Conservation (phyloP, 225 moss, liverwort and hornwort genomes). For the Sphagnum contortum region DNA sequence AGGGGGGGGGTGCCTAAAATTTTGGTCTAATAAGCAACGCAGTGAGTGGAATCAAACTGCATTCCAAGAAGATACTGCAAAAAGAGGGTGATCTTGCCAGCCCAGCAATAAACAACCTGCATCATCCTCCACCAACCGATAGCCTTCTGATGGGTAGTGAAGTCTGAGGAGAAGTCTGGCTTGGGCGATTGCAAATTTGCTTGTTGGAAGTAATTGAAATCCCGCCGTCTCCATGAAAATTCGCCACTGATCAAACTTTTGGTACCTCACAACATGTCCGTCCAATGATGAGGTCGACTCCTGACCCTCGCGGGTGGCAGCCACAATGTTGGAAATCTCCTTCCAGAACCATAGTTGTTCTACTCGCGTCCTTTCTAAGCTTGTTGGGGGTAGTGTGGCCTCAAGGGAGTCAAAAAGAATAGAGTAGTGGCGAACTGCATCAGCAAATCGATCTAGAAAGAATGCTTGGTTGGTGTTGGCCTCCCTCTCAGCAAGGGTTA, state of each 20-base stretch:
- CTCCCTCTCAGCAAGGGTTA: slow-evolving; percentile 44
- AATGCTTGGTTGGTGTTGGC: slow-evolving; percentile 33
- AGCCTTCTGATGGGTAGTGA: slow-evolving; percentile 93
- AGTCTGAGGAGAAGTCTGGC: slow-evolving; percentile 74
- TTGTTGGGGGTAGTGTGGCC: slow-evolving; percentile 40
- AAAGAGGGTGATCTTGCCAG: slow-evolving; percentile 84
- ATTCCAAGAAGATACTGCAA: slow-evolving; percentile 88
- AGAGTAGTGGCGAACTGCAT: slow-evolving; percentile 32
- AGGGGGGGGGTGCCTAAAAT: no score
- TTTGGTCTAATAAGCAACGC: no score
- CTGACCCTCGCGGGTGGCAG: slow-evolving; percentile 33
- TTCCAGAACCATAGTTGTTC: slow-evolving; percentile 43
- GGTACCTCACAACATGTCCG: slow-evolving; percentile 16
- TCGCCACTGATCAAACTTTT: slow-evolving; percentile 57
- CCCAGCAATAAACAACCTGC: slow-evolving; percentile 63
- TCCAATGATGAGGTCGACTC: no score
- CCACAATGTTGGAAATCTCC: slow-evolving; percentile 48
- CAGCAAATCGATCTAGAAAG: slow-evolving; percentile 35
- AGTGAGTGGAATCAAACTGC: neutral
- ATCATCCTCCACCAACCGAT: slow-evolving; percentile 65
- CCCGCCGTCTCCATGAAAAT: slow-evolving; percentile 48
- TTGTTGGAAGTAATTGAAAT: slow-evolving; percentile 57
- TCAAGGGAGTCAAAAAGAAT: slow-evolving; percentile 40
- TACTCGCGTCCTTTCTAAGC: slow-evolving; percentile 27
- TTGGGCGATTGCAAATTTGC: slow-evolving; percentile 79